Evolutionary conservation across 495 filamentous ascomycete genomes (phyloP).

Genomic region (Penicillium antarcticum): DNA sequence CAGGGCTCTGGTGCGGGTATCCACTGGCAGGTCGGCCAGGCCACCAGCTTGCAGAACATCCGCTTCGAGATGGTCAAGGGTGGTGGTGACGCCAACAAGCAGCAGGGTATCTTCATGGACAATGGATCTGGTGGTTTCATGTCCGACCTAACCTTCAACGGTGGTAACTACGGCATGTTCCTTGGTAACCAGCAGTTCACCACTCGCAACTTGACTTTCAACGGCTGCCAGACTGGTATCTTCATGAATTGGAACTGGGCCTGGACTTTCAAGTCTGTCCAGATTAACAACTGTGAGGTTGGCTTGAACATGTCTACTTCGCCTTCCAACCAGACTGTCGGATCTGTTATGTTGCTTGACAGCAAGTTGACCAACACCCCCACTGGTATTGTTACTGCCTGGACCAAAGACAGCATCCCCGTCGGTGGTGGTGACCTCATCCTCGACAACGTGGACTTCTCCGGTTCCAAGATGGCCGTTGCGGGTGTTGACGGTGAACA

Average conservation of each 20-base stretch:
- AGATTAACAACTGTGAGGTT: conserved; percentile 75
- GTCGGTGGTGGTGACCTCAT: conserved; percentile 73
- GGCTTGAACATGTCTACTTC: conserved; percentile 80
- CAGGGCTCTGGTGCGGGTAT: conserved; percentile 67
- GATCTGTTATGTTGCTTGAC: conserved; percentile 79
- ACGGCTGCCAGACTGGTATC: conserved; percentile 80
- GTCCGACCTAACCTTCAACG: conserved; percentile 82
- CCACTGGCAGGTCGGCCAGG: conserved; percentile 98
- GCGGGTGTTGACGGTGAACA: conserved; percentile 47
- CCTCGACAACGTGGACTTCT: conserved; percentile 83
- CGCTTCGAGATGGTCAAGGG: conserved; percentile 83
- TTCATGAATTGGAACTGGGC: conserved; percentile 96
- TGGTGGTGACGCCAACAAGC: conserved; percentile 63
- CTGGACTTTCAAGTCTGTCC: conserved; percentile 80
- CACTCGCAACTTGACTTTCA: conserved; percentile 86
- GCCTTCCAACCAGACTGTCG: conserved; percentile 61
- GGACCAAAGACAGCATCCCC: conserved; percentile 53
- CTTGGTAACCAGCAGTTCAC: conserved; percentile 96
- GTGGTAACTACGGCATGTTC: conserved; percentile 80
- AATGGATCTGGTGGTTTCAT: conserved; percentile 91
- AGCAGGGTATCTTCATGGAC: conserved; percentile 96
- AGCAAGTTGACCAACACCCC: conserved; percentile 70
- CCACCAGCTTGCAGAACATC: conserved; percentile 87
- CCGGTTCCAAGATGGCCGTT: conserved; percentile 52
- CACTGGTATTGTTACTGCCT: conserved; percentile 71